A percentile compares a stretch with the other conserved stretches of the same genome.
These are phyloP conservation scores for Penicillium desertorum DNA, from an alignment of 495 filamentous ascomycete genomes.

Conservation along the genomic window DNA sequence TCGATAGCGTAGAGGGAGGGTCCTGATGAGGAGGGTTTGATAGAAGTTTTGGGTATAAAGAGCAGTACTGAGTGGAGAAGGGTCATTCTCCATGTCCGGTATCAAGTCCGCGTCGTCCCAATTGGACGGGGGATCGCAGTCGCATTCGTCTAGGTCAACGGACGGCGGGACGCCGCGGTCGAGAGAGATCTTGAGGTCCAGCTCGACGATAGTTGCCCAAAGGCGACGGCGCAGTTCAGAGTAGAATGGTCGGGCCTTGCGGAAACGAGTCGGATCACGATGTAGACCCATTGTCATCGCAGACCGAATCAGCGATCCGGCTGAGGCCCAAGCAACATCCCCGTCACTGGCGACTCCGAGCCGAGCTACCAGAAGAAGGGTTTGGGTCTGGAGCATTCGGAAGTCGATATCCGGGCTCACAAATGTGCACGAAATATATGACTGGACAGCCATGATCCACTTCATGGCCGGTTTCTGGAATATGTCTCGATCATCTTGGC, in stretches of 20 bases:
- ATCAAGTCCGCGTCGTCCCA: constrained; percentile 56
- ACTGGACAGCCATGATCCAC: constrained; percentile 59
- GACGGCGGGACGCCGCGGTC: constrained; percentile 55
- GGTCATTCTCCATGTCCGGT: constrained; percentile 39
- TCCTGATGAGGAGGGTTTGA: constrained; percentile 50
- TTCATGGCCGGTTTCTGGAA: constrained; percentile 37
- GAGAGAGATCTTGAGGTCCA: constrained; percentile 56
- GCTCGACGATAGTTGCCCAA: constrained; percentile 63
- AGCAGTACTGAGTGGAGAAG: constrained; percentile 30
- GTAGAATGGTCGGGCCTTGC: constrained; percentile 42
- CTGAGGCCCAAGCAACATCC: constrained; percentile 57
- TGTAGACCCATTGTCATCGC: constrained; percentile 62
- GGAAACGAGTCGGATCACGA: constrained; percentile 55
- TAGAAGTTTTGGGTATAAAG: constrained; percentile 52
- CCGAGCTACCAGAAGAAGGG: constrained; percentile 54
- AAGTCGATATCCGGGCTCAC: constrained; percentile 53
- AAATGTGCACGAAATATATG: constrained; percentile 53
- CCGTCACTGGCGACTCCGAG: constrained; percentile 51
- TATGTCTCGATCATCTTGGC: constrained; percentile 25
- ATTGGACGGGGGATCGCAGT: constrained; percentile 55
- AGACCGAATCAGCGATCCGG: constrained; percentile 53
- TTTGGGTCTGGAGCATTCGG: constrained; percentile 53
- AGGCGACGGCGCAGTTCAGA: constrained; percentile 57
- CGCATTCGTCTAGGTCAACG: constrained; percentile 45
- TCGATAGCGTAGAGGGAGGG: constrained; percentile 49